Base-by-base conservation (phyloP, 805 yeast genomes). In the Kazachstania psychrophila region DNA sequence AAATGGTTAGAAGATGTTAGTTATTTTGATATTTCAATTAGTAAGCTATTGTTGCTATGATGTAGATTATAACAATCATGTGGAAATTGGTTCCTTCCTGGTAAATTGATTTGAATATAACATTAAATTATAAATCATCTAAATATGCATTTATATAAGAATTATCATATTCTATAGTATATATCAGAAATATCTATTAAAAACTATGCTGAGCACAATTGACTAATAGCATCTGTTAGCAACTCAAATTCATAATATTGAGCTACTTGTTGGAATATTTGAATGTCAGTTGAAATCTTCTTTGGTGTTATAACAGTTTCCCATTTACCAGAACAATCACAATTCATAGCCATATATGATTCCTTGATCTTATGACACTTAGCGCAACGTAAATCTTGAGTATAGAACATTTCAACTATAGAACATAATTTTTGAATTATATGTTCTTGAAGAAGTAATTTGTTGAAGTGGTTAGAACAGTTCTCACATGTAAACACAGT, bases 251-350 rank as follows among this genome's bases (percentile, higher is more conserved):
- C 79, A 52, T 73, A 83, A 36, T 58, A 69, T 11, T 62, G 61
- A 1, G 89, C 74, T 11, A 86, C 77, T 40, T 73, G 76, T 16
- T 62, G 62, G 54, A 70, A 84, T 0, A 75, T 67, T 6, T 52
- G 56, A 3, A 78, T 49, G 35, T 66, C 65, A 34, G 62, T 61
- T 13, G 64, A 58, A 6, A 86, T 51, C 0, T 66, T 70, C 5
- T 52, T 60, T 33, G 64, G 62, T 5, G 65, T 52, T 15, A 77
- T 55, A 0, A 83, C 75, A 33, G 74, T 78, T 4, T 58, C 64
- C 95, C 95, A 87, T 12, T 61, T 55, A 7, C 99, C 99, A 0
- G 98, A 89, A 56, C 98, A 92, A 15, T 72, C 61, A 59, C 98
- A 94, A 55, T 76, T 76, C 22, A 66, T 66, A 23, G 86, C 71